Percentiles rank a stretch among this genome's conserved stretches.
These are phyloP conservation scores for Actinomortierella ambigua DNA, from an alignment of 371 early-diverging fungal species.

Conservation along the genomic window DNA sequence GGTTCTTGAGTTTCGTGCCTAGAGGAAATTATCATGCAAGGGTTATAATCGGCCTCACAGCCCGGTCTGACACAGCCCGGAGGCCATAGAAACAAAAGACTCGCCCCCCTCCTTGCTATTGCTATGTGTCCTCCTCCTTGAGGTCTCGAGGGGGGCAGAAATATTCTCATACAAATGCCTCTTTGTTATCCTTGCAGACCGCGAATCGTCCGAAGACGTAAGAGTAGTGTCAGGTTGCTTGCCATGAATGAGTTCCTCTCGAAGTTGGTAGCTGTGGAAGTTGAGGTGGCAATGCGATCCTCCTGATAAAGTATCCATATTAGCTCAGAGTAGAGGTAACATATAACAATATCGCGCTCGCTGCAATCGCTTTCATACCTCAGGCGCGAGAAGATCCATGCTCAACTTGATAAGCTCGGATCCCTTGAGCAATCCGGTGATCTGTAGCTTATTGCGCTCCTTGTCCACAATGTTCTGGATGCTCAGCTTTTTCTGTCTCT, in stretches of 20 bases:
- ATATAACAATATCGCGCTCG: constrained; percentile 5
- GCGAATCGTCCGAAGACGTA: neutral
- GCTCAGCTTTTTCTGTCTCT: constrained; percentile 20
- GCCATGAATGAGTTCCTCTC: constrained; percentile 10
- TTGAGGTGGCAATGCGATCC: constrained; percentile 14
- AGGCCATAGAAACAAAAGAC: no score
- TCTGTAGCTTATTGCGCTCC: constrained; percentile 19
- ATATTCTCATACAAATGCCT: constrained; percentile 6
- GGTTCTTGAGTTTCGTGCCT: no score
- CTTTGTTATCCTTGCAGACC: constrained; percentile 5
- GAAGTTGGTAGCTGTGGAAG: constrained; percentile 11
- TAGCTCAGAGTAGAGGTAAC: constrained; percentile 13
- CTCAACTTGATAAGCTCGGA: constrained; percentile 18
- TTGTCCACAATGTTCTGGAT: constrained; percentile 22
- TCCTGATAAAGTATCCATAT: constrained; percentile 16
- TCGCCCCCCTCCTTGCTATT: constrained; percentile 3
- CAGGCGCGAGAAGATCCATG: constrained; percentile 19
- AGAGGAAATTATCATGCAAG: no score
- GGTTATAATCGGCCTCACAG: no score
- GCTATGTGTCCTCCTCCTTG: neutral
- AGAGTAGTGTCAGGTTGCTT: constrained; percentile 1
- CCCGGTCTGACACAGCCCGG: no score
- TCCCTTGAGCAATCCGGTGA: constrained; percentile 22
- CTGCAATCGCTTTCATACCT: constrained; percentile 14
- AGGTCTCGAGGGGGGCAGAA: constrained; percentile 3